These are phyloP conservation scores for Acarospora socialis DNA, from an alignment of 2,329 filamentous ascomycete genomes.

Conservation along the genomic window DNA sequence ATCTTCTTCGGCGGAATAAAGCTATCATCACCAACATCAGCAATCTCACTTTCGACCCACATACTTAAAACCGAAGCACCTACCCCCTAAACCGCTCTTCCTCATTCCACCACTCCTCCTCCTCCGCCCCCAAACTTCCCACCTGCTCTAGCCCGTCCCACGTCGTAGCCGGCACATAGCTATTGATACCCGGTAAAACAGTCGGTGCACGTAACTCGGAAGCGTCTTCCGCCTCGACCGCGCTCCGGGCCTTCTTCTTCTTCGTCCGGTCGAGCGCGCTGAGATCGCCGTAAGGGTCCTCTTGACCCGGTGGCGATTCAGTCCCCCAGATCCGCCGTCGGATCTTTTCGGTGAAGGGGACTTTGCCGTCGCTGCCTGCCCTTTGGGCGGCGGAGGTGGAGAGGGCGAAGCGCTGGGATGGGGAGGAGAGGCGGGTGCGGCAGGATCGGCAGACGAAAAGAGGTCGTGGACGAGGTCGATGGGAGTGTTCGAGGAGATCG, in stretches of 20 bases:
- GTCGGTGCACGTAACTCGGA: constrained; percentile 9
- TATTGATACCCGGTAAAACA: constrained; percentile 11
- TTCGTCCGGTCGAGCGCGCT: constrained; percentile 20
- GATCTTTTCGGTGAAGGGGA: constrained; percentile 30
- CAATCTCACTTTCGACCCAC: background rate
- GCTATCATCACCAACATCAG: constrained; percentile 13
- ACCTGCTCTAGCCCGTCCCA: constrained; percentile 42
- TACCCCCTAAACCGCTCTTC: constrained; percentile 30
- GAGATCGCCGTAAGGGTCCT: constrained; percentile 33
- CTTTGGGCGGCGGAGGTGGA: too few relatives aligned
- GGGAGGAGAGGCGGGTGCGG: too few relatives aligned
- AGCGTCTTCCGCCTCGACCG: constrained; percentile 11
- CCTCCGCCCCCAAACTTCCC: constrained; percentile 34
- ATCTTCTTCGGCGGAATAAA: constrained; percentile 27
- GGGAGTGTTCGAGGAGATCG: too few relatives aligned
- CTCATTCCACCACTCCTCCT: constrained; percentile 21
- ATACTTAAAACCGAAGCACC: constrained; percentile 11
- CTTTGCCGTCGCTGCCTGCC: background rate
- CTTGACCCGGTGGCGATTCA: constrained; percentile 33
- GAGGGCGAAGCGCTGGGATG: too few relatives aligned
- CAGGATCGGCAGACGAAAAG: too few relatives aligned
- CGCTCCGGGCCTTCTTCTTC: constrained; percentile 6
- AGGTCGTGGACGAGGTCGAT: too few relatives aligned
- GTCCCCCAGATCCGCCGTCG: constrained; percentile 37
- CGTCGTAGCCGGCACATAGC: constrained; percentile 33